phyloP scores from a whole-genome alignment of 176 grass and related monocot genomes.

The Neostapfia colusana region DNA sequence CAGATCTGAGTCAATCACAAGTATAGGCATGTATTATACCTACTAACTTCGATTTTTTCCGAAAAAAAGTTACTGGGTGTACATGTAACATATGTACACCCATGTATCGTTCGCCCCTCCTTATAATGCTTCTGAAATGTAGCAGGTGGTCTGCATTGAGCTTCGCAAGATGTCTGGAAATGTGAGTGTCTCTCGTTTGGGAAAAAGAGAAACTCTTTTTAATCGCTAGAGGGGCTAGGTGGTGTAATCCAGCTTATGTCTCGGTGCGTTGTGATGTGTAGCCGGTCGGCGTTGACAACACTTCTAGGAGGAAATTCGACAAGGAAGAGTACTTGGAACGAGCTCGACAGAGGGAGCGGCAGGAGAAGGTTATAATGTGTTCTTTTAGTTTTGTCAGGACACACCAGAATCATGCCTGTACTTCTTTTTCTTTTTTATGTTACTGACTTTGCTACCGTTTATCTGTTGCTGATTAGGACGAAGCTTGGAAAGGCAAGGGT shows the following conservation, averaged over 20 bases:
- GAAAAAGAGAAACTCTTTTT: not conserved
- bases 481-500: conserved; percentile 71
- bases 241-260: conserved; percentile 17
- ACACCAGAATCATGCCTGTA: not conserved
- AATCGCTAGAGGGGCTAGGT: not conserved
- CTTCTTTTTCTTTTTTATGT: conserved; percentile 10
- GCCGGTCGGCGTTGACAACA: conserved; percentile 83
- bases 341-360: conserved; percentile 75
- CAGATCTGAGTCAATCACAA: too few relatives aligned
- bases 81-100: too few relatives aligned
- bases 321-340: conserved; percentile 84
- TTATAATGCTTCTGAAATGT: conserved; percentile 24
- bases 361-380: conserved; percentile 61
- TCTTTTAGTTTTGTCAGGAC: not conserved
- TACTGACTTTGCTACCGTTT: conserved; percentile 24
- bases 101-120: not conserved
- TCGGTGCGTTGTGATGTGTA: conserved; percentile 37
- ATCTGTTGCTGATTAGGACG: conserved; percentile 42
- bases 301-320: conserved; percentile 89
- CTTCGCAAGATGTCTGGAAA: conserved; percentile 50
- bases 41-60: not conserved
- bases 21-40: too few relatives aligned
- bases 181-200: conserved; percentile 46
- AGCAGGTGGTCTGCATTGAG: conserved; percentile 6
- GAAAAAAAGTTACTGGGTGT: not conserved